phyloP scores from a whole-genome alignment of 352 stramenopile species.

The Blastocystis sp. region DNA sequence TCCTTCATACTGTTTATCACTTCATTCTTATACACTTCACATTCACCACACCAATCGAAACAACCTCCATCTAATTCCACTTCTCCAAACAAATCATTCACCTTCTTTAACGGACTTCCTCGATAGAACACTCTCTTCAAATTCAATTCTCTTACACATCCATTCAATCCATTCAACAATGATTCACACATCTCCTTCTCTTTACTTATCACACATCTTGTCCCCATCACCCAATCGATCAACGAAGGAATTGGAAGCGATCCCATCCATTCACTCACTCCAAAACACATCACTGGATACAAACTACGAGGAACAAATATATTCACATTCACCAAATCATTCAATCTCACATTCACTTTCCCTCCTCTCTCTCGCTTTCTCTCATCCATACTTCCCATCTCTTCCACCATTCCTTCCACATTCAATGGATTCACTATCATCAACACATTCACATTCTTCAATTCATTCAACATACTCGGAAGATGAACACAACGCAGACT shows the following conservation, averaged over 20 bases:
- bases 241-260: not conserved
- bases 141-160: no score
- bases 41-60: no score
- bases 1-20: no score
- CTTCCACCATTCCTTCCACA: not conserved
- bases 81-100: no score
- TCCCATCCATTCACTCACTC: not conserved
- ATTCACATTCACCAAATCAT: not conserved
- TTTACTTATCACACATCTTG: not conserved
- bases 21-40: no score
- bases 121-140: no score
- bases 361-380: no score
- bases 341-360: not conserved
- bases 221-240: not conserved
- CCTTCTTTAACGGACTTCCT: no score
- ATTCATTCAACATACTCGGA: not conserved
- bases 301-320: not conserved
- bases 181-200: not conserved
- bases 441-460: not conserved
- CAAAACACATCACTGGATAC: not conserved
- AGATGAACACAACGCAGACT: slow-evolving; percentile 4
- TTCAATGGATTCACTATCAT: not conserved
- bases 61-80: no score
- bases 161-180: not conserved
- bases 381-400: not conserved